Percentiles rank a stretch among this genome's conserved stretches.
phyloP scores from a whole-genome alignment of 108 stramenopile species.

The Discostella stelligeroides region DNA sequence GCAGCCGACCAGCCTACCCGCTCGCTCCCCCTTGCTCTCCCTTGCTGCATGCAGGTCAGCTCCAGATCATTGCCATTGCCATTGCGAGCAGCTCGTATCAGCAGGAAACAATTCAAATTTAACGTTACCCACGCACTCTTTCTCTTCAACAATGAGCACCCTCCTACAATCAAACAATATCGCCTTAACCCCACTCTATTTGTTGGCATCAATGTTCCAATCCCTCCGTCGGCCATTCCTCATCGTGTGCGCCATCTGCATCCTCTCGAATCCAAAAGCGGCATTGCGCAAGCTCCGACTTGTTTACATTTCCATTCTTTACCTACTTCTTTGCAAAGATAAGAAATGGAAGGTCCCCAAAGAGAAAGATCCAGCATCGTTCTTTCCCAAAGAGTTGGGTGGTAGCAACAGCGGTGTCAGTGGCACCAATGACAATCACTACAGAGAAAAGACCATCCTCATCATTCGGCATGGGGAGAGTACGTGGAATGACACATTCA shows the following conservation, averaged over 20 bases:
- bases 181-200: no score
- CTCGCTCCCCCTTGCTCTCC: no score
- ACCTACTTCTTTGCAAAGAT: slow-evolving; percentile 72
- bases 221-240: slow-evolving; percentile 66
- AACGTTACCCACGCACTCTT: no score
- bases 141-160: no score
- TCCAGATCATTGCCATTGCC: no score
- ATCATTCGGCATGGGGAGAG: slow-evolving; percentile 87
- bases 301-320: slow-evolving; percentile 56
- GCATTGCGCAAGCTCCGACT: slow-evolving; percentile 66
- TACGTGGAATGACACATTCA: slow-evolving; percentile 93
- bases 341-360: slow-evolving; percentile 71
- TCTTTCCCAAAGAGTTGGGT: slow-evolving; percentile 52
- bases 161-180: no score
- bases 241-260: slow-evolving; percentile 56
- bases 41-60: no score
- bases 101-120: no score
- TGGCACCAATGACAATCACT: slow-evolving; percentile 21
- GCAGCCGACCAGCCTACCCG: no score
- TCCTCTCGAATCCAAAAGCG: slow-evolving; percentile 62
- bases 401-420: slow-evolving; percentile 11
- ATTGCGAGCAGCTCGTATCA: no score
- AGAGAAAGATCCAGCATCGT: slow-evolving; percentile 53
- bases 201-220: no score
- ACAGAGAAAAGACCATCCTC: slow-evolving; percentile 74